phyloP scores from a whole-genome alignment of 2,329 filamentous ascomycete genomes.

The Claviceps paspali region DNA sequence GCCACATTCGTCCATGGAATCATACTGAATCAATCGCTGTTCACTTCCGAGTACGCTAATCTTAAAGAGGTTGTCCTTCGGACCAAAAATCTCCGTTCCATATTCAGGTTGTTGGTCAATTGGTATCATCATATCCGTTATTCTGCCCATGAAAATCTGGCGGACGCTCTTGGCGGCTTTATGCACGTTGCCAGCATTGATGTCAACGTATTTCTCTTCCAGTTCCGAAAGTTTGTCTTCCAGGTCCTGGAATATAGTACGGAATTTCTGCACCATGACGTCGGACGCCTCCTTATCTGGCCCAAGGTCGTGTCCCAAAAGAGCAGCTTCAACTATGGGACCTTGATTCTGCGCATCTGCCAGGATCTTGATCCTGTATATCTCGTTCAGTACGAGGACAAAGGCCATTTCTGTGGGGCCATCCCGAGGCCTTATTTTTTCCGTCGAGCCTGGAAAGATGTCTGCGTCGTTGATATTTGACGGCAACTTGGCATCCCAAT shows the following conservation, averaged over 20 bases:
- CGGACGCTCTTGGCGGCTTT: slow-evolving; percentile 32
- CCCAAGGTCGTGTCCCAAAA: slow-evolving; percentile 28
- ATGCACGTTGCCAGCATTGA: slow-evolving; percentile 36
- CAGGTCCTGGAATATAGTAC: slow-evolving; percentile 25
- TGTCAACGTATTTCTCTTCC: slow-evolving; percentile 34
- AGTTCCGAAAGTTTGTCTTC: slow-evolving; percentile 28
- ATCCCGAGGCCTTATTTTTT: slow-evolving; percentile 34
- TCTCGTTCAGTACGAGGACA: slow-evolving; percentile 32
- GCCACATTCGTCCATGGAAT: slow-evolving; percentile 25
- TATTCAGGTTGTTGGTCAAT: slow-evolving; percentile 32
- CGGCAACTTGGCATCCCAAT: slow-evolving; percentile 41
- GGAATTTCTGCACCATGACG: slow-evolving; percentile 19
- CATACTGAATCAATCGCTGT: slow-evolving; percentile 29
- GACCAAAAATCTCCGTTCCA: slow-evolving; percentile 31
- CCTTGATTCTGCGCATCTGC: slow-evolving; percentile 26
- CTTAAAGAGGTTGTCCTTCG: slow-evolving; percentile 40
- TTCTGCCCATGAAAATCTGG: slow-evolving; percentile 31
- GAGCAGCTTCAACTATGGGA: slow-evolving; percentile 32
- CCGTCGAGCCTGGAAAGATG: slow-evolving; percentile 35
- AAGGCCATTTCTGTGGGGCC: slow-evolving; percentile 49
- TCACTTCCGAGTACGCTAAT: slow-evolving; percentile 34
- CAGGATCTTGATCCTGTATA: slow-evolving; percentile 33
- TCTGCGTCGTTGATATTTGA: slow-evolving; percentile 45
- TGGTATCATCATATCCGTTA: slow-evolving; percentile 31
- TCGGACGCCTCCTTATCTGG: slow-evolving; percentile 11